Evolutionary conservation across 176 grass and related monocot genomes (phyloP).

Genomic region (Triticum dicoccoides): DNA sequence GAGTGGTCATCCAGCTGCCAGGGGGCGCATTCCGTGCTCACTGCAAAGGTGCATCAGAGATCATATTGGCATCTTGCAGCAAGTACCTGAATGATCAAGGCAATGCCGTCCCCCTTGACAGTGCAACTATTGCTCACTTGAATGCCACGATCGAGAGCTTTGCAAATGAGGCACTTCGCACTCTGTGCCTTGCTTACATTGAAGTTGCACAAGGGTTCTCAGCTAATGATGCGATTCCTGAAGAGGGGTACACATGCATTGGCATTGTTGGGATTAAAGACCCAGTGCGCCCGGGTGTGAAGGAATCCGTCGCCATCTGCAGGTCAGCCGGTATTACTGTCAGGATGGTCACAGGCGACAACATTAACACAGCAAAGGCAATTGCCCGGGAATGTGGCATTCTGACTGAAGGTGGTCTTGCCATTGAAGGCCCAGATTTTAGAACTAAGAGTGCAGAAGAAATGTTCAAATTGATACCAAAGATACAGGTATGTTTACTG

Average conservation of each 20-base stretch:
- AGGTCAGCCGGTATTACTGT: conserved; percentile 91
- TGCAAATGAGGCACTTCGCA: conserved; percentile 89
- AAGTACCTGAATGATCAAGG: conserved; percentile 74
- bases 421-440: conserved; percentile 90
- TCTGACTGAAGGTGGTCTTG: conserved; percentile 79
- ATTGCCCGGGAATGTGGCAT: conserved; percentile 97
- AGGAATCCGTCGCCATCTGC: conserved; percentile 91
- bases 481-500: conserved; percentile 61
- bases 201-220: conserved; percentile 62
- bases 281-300: conserved; percentile 80
- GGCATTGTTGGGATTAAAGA: conserved; percentile 97
- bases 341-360: conserved; percentile 97
- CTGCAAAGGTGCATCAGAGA: conserved; percentile 91
- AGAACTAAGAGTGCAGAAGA: conserved; percentile 68
- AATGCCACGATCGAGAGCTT: conserved; percentile 71
- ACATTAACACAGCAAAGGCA: conserved; percentile 96
- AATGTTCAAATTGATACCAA: conserved; percentile 67
- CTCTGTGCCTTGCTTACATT: conserved; percentile 84
- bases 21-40: conserved; percentile 59
- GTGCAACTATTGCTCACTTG: conserved; percentile 48
- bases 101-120: conserved; percentile 55
- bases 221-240: conserved; percentile 57
- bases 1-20: conserved; percentile 78
- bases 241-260: conserved; percentile 82
- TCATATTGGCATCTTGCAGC: conserved; percentile 78